Base-by-base conservation (phyloP, 1,284 basidiomycete species). In the Mycosarcoma mackinlayi region DNA sequence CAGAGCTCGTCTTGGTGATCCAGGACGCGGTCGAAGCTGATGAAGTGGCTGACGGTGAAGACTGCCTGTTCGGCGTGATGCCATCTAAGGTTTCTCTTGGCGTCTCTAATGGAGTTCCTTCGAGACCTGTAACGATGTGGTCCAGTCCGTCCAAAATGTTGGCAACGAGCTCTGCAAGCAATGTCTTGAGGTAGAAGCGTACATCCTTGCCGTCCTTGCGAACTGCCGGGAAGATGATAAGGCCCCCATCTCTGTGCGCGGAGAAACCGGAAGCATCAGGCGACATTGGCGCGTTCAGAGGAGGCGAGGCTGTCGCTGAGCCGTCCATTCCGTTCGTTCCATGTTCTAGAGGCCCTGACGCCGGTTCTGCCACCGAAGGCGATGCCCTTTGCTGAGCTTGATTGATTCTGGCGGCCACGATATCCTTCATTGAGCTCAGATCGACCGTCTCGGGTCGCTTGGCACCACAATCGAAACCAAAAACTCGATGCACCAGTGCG, bases 11-110 rank as follows among this genome's bases (percentile, higher is more conserved):
- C 27, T 64, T 69, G 48, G 57, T 63, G 16, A 60, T 38, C 63
- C 63, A 66, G 4, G 57, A 60, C 27, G 48, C 39, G 0, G 39
- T 56, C 6, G 63, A 42, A 18, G 51, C 31, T 4, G 52, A 23
- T 6, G 63, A 46, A 21, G 49, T 16, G 3, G 62, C 16, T 13
- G 56, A 27, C 0, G 63, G 18, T 9, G 57, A 39, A 14, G 57
- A 47, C 18, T 28, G 28, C n/a, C 41, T 34, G 37, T 54, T 47
- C 16, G 60, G 50, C 1, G 53, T 52, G 35, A 60, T 50, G 11
- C 69, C 70, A 18, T 77, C 78, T 4, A 82, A 71, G 35, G 80
- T 82, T 56, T 82, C 80, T 31, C 80, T 67, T 0, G 80, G 80
- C 19, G 80, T 82, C 46, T 82, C 80, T 14, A 82, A 44, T 30